Base-by-base conservation (phyloP, 805 yeast genomes). In the Kluyveromyces aestuarii region DNA sequence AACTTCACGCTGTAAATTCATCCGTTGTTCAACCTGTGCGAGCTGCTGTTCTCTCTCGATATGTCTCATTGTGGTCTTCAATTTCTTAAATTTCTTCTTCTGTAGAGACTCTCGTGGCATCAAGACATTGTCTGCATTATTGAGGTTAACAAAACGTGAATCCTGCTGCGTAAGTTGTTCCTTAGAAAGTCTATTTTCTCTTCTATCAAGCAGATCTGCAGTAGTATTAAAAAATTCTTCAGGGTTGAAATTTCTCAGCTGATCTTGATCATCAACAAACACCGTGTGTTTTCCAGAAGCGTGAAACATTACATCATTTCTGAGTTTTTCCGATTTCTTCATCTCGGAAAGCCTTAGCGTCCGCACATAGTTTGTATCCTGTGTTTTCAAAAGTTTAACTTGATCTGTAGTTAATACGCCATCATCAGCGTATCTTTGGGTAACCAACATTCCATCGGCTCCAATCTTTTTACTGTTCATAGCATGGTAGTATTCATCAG, bases 401-500 rank as follows among this genome's bases (percentile, higher is more conserved):
- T 91, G 96, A 48, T 83, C 96, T 44, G 75, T 76, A 8, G 80
- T 69, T 48, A 89, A 67, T 33, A 72, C 71, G 27, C 52, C 48
- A 25, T 60, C 62, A 55, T 79, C 84, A 17, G 79, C 84, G 45
- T 65, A 68, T 52, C 95, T 73, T 19, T 86, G 87, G 1, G 81
- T 70, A 10, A 84, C 64, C 44, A 84, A 60, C 8, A 86, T 73
- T 1, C 97, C 97, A 10, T 75, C 71, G 2, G 73, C 69, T 54
- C 88, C 95, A 5, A 93, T 80, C 58, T 74, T 75, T 51, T 74
- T 72, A 13, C 75, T 72, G 33, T 82, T 78, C 99, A 93, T 93
- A 18, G 88, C 93, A 77, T 88, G 96, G 67, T 91, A 89, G 70
- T 85, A 93, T 67, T 93, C 99, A 74, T 93, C 99, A 14, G 95